phyloP scores from a whole-genome alignment of 768 basidiomycete species.

The Boletus rufocinnamomeus region DNA sequence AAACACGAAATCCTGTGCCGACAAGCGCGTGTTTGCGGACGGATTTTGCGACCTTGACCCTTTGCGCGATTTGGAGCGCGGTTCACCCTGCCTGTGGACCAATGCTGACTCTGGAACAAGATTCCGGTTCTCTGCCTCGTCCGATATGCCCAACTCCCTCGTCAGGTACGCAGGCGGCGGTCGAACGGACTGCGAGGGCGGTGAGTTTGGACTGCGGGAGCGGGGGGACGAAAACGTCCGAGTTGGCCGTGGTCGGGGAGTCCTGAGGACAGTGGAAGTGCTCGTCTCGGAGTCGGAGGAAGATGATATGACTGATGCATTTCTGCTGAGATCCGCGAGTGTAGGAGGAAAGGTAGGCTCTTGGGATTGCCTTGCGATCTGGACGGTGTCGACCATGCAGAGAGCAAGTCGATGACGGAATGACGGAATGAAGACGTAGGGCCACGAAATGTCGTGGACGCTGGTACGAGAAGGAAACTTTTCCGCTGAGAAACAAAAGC shows the following conservation, averaged over 20 bases:
- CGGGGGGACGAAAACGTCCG: constrained; percentile 68
- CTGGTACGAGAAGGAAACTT: neutral
- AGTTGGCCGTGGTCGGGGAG: constrained; percentile 53
- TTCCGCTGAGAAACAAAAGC: constrained; percentile 17
- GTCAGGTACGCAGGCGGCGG: constrained; percentile 58
- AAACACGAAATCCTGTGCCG: constrained; percentile 70
- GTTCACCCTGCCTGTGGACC: constrained; percentile 19
- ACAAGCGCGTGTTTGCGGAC: constrained; percentile 46
- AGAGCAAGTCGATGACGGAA: no score
- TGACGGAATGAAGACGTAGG: no score
- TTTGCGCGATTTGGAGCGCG: constrained; percentile 44
- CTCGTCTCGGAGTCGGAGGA: constrained; percentile 56
- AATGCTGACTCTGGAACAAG: constrained; percentile 10
- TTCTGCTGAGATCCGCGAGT: constrained; percentile 70
- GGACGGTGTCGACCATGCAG: constrained; percentile 12
- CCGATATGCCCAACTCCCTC: constrained; percentile 51
- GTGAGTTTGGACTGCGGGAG: constrained; percentile 52
- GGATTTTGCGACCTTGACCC: constrained; percentile 45
- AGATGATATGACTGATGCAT: constrained; percentile 74
- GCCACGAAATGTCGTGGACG: neutral
- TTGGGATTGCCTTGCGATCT: neutral
- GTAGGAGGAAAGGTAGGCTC: constrained; percentile 35
- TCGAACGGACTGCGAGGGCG: constrained; percentile 35
- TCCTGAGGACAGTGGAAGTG: constrained; percentile 41
- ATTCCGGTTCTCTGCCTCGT: constrained; percentile 26